Percentiles rank a stretch among this genome's conserved stretches.
Conservation (phyloP, 305 asterid genomes). For the Fraxinus floribunda region DNA sequence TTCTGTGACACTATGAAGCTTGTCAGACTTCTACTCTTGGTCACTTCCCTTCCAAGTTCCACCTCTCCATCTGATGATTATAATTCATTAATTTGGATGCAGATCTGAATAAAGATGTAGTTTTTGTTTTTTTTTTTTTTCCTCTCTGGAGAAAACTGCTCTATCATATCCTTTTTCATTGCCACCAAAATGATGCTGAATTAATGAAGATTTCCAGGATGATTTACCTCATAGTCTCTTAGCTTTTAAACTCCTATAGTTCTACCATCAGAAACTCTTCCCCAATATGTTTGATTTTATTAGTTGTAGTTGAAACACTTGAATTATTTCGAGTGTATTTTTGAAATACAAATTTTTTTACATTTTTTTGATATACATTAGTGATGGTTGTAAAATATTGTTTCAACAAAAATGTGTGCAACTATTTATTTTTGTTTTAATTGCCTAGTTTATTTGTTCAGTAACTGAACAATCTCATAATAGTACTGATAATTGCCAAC, state of each 20-base stretch:
- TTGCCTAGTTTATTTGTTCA: background rate
- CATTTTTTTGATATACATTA: conserved; percentile 2
- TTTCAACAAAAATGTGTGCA: conserved; percentile 13
- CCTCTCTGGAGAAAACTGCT: conserved; percentile 7
- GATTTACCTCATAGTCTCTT: background rate
- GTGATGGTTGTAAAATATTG: conserved; percentile 5
- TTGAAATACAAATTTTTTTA: background rate
- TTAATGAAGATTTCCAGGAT: background rate
- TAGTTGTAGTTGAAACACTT: conserved; percentile 10
- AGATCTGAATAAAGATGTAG: background rate
- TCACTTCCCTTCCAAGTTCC: background rate
- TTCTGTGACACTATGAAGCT: background rate
- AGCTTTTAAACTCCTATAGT: background rate
- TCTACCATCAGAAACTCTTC: background rate
- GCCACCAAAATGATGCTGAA: background rate
- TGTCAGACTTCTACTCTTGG: background rate
- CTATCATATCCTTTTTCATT: background rate
- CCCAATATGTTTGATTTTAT: background rate
- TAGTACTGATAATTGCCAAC: conserved; percentile 16
- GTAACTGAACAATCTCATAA: background rate
- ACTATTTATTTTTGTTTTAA: conserved; percentile 8
- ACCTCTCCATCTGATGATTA: background rate
- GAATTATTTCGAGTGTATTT: background rate
- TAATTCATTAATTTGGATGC: background rate
- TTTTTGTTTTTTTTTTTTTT: background rate